Base-by-base conservation (phyloP, 1,139 yeast species). In the Suhomyces bokatorum region DNA sequence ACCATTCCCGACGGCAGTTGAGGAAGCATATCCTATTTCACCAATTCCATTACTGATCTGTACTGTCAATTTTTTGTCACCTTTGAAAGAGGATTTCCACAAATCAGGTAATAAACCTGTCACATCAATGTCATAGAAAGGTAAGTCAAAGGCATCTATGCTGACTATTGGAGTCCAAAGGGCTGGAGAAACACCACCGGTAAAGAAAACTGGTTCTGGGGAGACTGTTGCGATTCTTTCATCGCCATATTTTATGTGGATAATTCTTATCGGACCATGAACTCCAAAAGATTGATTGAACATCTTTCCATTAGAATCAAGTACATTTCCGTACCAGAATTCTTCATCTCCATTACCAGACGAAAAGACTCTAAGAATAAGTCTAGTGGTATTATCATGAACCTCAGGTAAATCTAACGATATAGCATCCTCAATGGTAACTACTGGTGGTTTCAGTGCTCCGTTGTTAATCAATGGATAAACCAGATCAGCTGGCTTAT, bases 331-430 rank as follows among this genome's bases (percentile, higher is more conserved):
- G 63, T 85, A 88, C 95, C 95, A 88, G 58, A 86, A 86, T 64
- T 89, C 96, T 61, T 88, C 96, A 34, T 78, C 81, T 1, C 83
- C 83, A 56, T 85, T 87, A 3, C 95, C 96, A 15, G 88, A 81
- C 3, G 87, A 80, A 55, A 80, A 82, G 4, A 88, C 61, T 8
- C 85, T 76, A 32, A 87, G 64, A 39, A 70, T 69, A 34, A 80
- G 80, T 43, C 83, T 73, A 10, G 86, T 78, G 9, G 87, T 80
- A 57, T 83, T 82, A 24, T 54, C 50, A 13, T 68, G 49, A 31
- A 78, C 62, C 7, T 52, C 51, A 1, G 85, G 84, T 29, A 81
- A 55, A 3, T 53, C 47, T 11, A 72, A 62, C 1, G 54, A 49
- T 33, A 79, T 59, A 7, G 62, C 57, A 20, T 70, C 67, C 14